Evolutionary conservation across 805 yeast species (phyloP).

Genomic region (Myxozyma vanderwaltii): DNA sequence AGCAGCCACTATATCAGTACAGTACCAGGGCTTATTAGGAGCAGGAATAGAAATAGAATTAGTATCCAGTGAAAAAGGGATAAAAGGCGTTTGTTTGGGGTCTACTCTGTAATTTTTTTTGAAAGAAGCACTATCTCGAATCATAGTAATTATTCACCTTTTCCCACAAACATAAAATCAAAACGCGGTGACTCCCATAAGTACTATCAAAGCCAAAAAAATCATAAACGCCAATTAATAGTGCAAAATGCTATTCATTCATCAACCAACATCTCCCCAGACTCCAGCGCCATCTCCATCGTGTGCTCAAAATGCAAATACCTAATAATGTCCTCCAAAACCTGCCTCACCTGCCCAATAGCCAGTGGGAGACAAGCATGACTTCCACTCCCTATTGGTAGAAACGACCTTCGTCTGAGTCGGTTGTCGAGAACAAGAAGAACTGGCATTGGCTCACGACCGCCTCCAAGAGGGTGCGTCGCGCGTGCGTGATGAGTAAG

Average conservation of each 20-base stretch:
- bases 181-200: background rate
- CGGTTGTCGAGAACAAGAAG: slow-evolving; percentile 21
- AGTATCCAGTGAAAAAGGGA: background rate
- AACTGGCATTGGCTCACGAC: slow-evolving; percentile 27
- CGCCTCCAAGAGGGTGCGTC: slow-evolving; percentile 33
- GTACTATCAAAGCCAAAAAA: background rate
- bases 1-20: too few relatives aligned
- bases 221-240: background rate
- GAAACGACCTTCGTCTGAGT: slow-evolving; percentile 18
- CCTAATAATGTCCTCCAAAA: slow-evolving; percentile 16
- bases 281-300: background rate
- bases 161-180: too few relatives aligned
- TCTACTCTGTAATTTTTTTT: background rate
- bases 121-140: background rate
- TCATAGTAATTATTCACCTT: too few relatives aligned
- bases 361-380: slow-evolving; percentile 19
- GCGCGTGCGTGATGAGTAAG: slow-evolving; percentile 30
- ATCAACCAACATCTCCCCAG: background rate
- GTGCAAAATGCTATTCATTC: background rate
- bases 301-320: slow-evolving; percentile 21
- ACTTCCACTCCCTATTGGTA: slow-evolving; percentile 30
- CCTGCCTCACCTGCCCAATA: slow-evolving; percentile 15
- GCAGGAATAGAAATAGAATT: too few relatives aligned
- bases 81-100: background rate
- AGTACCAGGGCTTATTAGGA: too few relatives aligned